Conservation (phyloP, 768 basidiomycete genomes). For the Inosperma sp. region DNA sequence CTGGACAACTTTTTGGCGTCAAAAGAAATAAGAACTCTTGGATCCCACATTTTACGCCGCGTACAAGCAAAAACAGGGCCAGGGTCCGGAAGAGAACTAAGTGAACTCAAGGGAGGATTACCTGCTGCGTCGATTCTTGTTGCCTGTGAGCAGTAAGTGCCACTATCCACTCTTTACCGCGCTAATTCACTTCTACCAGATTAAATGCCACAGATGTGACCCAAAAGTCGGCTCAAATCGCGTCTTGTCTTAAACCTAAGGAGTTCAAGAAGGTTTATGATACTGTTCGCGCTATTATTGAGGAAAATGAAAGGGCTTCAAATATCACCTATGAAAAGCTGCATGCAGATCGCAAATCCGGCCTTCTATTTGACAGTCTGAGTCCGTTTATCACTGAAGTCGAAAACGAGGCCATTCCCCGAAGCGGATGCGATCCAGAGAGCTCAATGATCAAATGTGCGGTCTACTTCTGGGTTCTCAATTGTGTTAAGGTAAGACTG, state of each 20-base stretch:
- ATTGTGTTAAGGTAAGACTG: conserved; percentile 33
- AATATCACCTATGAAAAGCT: conserved; percentile 27
- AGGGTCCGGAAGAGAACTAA: conserved; percentile 47
- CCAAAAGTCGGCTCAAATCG: conserved; percentile 27
- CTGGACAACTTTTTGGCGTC: conserved; percentile 28
- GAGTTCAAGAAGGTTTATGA: conserved; percentile 30
- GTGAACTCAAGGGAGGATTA: conserved; percentile 35
- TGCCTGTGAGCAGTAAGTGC: conserved; percentile 43
- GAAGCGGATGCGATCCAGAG: conserved; percentile 18
- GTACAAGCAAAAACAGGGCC: conserved; percentile 41
- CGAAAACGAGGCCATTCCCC: conserved; percentile 29
- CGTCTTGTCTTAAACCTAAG: conserved; percentile 30
- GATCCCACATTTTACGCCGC: conserved; percentile 28
- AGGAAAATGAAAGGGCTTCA: conserved; percentile 13
- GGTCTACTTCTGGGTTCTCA: conserved; percentile 46
- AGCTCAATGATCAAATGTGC: conserved; percentile 31
- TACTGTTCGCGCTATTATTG: conserved; percentile 25
- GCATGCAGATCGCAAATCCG: conserved; percentile 23
- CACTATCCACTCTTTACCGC: background rate
- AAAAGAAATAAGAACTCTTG: conserved; percentile 28
- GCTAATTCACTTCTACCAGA: conserved; percentile 14
- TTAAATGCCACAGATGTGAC: conserved; percentile 32
- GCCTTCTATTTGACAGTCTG: conserved; percentile 13
- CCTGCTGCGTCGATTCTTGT: conserved; percentile 49
- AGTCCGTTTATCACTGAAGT: conserved; percentile 30